Base-by-base conservation (phyloP, 225 moss, liverwort and hornwort genomes). In the Marchantia paleacea region DNA sequence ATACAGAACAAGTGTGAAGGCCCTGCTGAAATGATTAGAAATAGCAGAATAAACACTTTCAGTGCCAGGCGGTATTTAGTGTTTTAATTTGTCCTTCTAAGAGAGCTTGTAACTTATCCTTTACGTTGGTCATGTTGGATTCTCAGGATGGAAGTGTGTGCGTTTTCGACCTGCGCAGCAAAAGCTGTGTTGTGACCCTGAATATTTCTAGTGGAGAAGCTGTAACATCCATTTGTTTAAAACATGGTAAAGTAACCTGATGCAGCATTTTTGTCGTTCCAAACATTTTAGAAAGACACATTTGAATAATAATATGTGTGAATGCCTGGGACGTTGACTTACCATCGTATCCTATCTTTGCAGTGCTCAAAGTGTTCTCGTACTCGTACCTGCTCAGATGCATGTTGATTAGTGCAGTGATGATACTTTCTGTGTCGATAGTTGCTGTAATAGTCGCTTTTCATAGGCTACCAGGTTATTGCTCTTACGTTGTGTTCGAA, bases 151-250 rank as follows among this genome's bases (percentile, higher is more conserved):
- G 84, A 31, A 80, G 81, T 47, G 79, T 87, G 48, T 50, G 82
- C 57, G 55, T 78, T 31, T 87, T 84, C 60, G 87, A 87, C 53
- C 80, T 87, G 55, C 87, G 87, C 48, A 84, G 57, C 50, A 20
- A 76, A 63, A 69, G 48, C 29, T 87, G 87, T 73, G 30, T 81
- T n/a, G 72, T 66, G 70, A 68, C 67, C 76, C 81, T 80, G 24
- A 48, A 82, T 26, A 28, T 31, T 55, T 82, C 84, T 10, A 65
- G 76, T 12, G 80, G 76, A 69, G 77, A 79, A 24, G 29, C 81
- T 13, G 82, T 84, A 6, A 48, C 76, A 65, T 87, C 87, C 12
- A 72, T 87, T 18, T 78, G 75, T 62, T 31, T 84, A 31, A 82
- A 80, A 70, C 84, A 79, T 51, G 86, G 85, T 85, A 69, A 78